A percentile compares a stretch with the other conserved stretches of the same genome.
phyloP scores from a whole-genome alignment of 805 yeast genomes.

The Candida sonorensis region DNA sequence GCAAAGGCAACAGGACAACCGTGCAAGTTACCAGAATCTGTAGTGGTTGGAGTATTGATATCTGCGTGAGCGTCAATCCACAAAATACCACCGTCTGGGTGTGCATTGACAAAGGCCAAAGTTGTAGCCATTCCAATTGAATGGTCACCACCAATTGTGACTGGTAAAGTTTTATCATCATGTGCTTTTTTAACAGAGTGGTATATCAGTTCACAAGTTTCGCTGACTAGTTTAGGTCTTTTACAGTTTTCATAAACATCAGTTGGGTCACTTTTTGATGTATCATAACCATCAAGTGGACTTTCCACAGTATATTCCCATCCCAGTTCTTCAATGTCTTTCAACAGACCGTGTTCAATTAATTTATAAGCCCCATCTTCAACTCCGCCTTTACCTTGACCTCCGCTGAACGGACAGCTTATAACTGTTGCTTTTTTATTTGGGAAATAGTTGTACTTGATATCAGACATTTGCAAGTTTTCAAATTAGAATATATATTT shows the following conservation, averaged over 20 bases:
- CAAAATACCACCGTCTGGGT: conserved; percentile 82
- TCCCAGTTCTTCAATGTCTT: conserved; percentile 59
- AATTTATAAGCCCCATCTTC: conserved; percentile 88
- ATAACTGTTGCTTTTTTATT: conserved; percentile 59
- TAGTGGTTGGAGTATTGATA: conserved; percentile 78
- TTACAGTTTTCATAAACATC: conserved; percentile 56
- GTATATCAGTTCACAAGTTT: conserved; percentile 59
- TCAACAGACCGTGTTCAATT: conserved; percentile 61
- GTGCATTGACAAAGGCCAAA: conserved; percentile 66
- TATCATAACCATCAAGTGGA: conserved; percentile 45
- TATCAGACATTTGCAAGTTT: conserved; percentile 10
- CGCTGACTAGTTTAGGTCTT: conserved; percentile 72
- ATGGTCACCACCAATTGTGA: conserved; percentile 95
- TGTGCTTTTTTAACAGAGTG: conserved; percentile 51
- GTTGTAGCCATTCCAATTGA: conserved; percentile 93
- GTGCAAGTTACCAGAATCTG: conserved; percentile 87
- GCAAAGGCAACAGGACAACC: conserved; percentile 95
- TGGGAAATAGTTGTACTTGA: conserved; percentile 48
- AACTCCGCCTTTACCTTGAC: conserved; percentile 91
- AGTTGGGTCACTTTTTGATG: conserved; percentile 32
- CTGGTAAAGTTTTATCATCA: conserved; percentile 47
- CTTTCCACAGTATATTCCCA: conserved; percentile 55
- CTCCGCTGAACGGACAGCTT: conserved; percentile 91
- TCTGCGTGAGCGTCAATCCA: conserved; percentile 99
- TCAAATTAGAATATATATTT: conserved; percentile 1